A percentile compares a stretch with the other conserved stretches of the same genome.
Evolutionary conservation across 305 asterid genomes (phyloP).

Genomic region (Fraxinus floribunda): DNA sequence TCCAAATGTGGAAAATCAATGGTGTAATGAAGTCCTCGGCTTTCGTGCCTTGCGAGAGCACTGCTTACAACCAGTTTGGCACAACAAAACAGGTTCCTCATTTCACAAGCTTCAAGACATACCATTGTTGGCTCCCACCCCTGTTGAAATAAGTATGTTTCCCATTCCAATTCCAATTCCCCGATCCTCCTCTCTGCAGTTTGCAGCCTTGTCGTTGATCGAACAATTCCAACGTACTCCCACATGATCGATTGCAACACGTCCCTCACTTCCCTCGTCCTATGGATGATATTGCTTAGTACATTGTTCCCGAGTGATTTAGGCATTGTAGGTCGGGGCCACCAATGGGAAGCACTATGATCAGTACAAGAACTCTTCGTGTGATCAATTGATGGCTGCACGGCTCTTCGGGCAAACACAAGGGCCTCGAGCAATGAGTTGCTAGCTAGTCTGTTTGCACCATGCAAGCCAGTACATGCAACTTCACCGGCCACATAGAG

Average conservation of each 20-base stretch:
- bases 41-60: slow-evolving; percentile 84
- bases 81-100: slow-evolving; percentile 93
- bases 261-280: slow-evolving; percentile 71
- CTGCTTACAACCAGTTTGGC: slow-evolving; percentile 87
- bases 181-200: slow-evolving; percentile 74
- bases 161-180: slow-evolving; percentile 90
- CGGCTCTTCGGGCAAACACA: slow-evolving; percentile 89
- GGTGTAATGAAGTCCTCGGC: slow-evolving; percentile 94
- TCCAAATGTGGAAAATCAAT: slow-evolving; percentile 68
- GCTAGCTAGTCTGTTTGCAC: slow-evolving; percentile 95
- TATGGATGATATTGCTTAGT: slow-evolving; percentile 32
- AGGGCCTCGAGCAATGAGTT: slow-evolving; percentile 92
- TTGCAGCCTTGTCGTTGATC: slow-evolving; percentile 73
- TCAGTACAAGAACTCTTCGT: slow-evolving; percentile 38
- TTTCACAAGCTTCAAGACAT: slow-evolving; percentile 88
- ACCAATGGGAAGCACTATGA: slow-evolving; percentile 37
- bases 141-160: slow-evolving; percentile 66
- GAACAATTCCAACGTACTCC: slow-evolving; percentile 84
- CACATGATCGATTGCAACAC: slow-evolving; percentile 81
- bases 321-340: slow-evolving; percentile 70
- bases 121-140: slow-evolving; percentile 98
- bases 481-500: slow-evolving; percentile 95
- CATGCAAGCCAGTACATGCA: slow-evolving; percentile 95
- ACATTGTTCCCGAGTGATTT: slow-evolving; percentile 42
- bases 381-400: slow-evolving; percentile 75